phyloP scores from a whole-genome alignment of 75 land plant species.

The Larix kaempferi region DNA sequence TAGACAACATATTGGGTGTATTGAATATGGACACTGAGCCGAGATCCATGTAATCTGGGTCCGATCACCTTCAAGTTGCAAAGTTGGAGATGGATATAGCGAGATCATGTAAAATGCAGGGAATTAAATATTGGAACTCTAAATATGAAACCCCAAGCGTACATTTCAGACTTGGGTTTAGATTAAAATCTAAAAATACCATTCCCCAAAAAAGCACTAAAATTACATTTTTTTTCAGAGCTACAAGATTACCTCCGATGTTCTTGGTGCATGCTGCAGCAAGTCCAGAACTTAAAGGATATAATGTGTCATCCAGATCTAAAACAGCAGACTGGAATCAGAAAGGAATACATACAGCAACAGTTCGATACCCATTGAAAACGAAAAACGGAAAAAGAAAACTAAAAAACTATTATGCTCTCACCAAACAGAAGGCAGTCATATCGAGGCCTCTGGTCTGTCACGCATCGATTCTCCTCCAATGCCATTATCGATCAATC shows the following conservation, averaged over 20 bases:
- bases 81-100: no score
- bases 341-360: neutral
- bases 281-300: constrained; percentile 69
- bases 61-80: no score
- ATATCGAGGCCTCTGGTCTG: constrained; percentile 33
- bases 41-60: no score
- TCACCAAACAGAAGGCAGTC: constrained; percentile 71
- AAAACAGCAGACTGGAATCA: neutral
- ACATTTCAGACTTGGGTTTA: no score
- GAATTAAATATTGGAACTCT: no score
- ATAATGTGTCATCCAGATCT: constrained; percentile 84
- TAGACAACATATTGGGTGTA: no score
- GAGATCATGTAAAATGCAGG: no score
- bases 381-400: neutral
- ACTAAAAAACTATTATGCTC: neutral
- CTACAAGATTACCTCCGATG: constrained; percentile 41
- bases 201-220: neutral
- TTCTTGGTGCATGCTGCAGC: constrained; percentile 41
- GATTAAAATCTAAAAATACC: neutral
- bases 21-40: no score
- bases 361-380: neutral
- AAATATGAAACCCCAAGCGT: no score
- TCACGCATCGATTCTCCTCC: constrained; percentile 17
- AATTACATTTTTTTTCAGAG: no score
- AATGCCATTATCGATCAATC: constrained; percentile 25